Percentiles rank a stretch among this genome's conserved stretches.
phyloP scores from a whole-genome alignment of 1,139 yeast species.

The Chernovozyma sophiae-reginae region DNA sequence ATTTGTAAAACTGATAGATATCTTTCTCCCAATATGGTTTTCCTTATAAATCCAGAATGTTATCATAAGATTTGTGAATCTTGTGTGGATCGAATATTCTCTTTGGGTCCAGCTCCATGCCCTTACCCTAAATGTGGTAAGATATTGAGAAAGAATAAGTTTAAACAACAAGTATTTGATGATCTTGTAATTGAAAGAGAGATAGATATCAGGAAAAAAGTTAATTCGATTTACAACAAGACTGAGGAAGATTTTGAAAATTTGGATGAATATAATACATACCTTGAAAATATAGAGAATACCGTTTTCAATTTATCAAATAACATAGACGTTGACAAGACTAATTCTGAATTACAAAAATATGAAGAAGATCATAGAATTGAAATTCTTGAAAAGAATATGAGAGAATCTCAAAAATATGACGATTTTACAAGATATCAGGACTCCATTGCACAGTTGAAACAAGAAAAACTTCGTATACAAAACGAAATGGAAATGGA shows the following conservation, averaged over 20 bases:
- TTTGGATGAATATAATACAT: constrained; percentile 62
- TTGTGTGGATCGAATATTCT: constrained; percentile 90
- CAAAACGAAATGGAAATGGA: constrained; percentile 73
- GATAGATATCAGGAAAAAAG: constrained; percentile 82
- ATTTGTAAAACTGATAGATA: constrained; percentile 95
- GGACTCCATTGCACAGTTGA: constrained; percentile 53
- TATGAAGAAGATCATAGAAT: constrained; percentile 78
- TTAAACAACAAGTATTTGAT: constrained; percentile 88
- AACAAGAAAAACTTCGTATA: constrained; percentile 55
- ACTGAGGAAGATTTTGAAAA: constrained; percentile 67
- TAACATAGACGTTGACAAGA: constrained; percentile 64
- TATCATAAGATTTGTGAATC: constrained; percentile 96
- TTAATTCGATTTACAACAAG: constrained; percentile 74
- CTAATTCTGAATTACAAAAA: constrained; percentile 62
- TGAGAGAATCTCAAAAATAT: constrained; percentile 66
- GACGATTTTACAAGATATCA: constrained; percentile 60
- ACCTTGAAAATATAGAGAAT: constrained; percentile 79
- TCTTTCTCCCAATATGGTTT: constrained; percentile 88
- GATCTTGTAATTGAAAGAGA: constrained; percentile 87
- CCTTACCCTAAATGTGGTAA: constrained; percentile 92
- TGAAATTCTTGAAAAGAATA: constrained; percentile 59
- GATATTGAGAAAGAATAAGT: constrained; percentile 79
- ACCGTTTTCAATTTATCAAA: constrained; percentile 73
- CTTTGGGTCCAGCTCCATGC: constrained; percentile 94
- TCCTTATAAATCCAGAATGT: constrained; percentile 93